A percentile compares a stretch with the other conserved stretches of the same genome.
Evolutionary conservation across 2,329 filamentous ascomycete genomes (phyloP).

Genomic region (Trichoderma polysporum): DNA sequence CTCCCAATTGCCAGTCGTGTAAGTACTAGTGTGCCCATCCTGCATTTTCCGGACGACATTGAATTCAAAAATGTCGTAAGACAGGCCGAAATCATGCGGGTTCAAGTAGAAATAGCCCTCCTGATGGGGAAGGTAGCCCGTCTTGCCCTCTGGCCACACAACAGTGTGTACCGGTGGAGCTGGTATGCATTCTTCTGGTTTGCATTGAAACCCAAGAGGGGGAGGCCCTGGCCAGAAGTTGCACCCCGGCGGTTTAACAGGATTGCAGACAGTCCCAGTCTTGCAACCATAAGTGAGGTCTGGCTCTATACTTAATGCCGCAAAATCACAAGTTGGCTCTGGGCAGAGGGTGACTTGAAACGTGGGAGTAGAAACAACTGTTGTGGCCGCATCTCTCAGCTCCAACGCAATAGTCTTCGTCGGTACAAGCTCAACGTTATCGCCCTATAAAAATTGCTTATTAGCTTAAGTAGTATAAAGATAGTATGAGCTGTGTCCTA

Average conservation of each 20-base stretch:
- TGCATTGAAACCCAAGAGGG: constrained; percentile 46
- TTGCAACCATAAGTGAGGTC: constrained; percentile 54
- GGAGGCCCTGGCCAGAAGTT: constrained; percentile 53
- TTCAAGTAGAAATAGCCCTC: constrained; percentile 64
- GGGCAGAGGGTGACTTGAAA: constrained; percentile 44
- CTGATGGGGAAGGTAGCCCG: constrained; percentile 50
- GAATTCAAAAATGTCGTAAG: constrained; percentile 59
- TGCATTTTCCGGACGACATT: constrained; percentile 39
- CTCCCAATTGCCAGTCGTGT: constrained; percentile 56
- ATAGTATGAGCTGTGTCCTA: background rate
- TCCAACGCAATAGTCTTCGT: background rate
- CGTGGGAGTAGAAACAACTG: constrained; percentile 30
- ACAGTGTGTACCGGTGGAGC: constrained; percentile 40
- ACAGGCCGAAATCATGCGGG: constrained; percentile 60
- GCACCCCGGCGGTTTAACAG: constrained; percentile 50
- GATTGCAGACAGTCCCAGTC: constrained; percentile 54
- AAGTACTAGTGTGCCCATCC: constrained; percentile 42
- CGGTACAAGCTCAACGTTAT: background rate
- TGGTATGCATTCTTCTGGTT: constrained; percentile 44
- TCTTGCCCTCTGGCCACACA: constrained; percentile 46
- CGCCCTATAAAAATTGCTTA: background rate
- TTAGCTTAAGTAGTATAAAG: background rate
- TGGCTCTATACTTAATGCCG: constrained; percentile 37
- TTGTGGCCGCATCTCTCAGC: background rate
- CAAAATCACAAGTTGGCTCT: constrained; percentile 41